Conservation (phyloP, 2,329 filamentous ascomycete genomes). For the Curvularia spicifera region DNA sequence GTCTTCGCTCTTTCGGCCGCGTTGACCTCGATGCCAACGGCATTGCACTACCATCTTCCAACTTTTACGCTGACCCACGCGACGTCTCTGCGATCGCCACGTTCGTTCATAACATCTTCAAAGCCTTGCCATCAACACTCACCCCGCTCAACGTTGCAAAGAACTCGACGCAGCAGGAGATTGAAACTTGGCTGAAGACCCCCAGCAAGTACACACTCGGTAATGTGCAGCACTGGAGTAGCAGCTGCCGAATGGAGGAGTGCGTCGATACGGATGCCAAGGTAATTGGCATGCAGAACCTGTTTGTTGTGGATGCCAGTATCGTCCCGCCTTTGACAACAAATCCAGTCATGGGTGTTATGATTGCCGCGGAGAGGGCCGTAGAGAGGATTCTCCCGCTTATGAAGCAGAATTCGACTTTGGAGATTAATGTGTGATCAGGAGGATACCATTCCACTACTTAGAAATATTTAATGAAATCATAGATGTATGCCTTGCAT, state of each 20-base stretch:
- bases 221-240: conserved; percentile 62
- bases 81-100: conserved; percentile 58
- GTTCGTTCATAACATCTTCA: conserved; percentile 61
- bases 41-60: conserved; percentile 51
- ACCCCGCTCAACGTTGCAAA: conserved; percentile 58
- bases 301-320: conserved; percentile 60
- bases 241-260: conserved; percentile 58
- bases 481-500: not conserved
- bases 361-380: conserved; percentile 61
- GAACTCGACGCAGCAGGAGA: conserved; percentile 56
- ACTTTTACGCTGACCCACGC: conserved; percentile 56
- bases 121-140: conserved; percentile 53
- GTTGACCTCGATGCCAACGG: conserved; percentile 56
- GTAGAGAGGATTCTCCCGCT: conserved; percentile 56
- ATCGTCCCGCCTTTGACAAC: conserved; percentile 60
- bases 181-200: conserved; percentile 59
- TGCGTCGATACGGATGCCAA: conserved; percentile 58
- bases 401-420: not conserved
- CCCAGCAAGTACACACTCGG: conserved; percentile 57
- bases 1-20: conserved; percentile 57
- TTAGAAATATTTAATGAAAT: not conserved
- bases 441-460: not conserved
- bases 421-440: not conserved
- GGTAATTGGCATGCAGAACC: conserved; percentile 58
- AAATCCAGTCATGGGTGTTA: conserved; percentile 63